These are phyloP conservation scores for Spongispora temasekensis DNA, from an alignment of 1,284 basidiomycete genomes.

Conservation along the genomic window DNA sequence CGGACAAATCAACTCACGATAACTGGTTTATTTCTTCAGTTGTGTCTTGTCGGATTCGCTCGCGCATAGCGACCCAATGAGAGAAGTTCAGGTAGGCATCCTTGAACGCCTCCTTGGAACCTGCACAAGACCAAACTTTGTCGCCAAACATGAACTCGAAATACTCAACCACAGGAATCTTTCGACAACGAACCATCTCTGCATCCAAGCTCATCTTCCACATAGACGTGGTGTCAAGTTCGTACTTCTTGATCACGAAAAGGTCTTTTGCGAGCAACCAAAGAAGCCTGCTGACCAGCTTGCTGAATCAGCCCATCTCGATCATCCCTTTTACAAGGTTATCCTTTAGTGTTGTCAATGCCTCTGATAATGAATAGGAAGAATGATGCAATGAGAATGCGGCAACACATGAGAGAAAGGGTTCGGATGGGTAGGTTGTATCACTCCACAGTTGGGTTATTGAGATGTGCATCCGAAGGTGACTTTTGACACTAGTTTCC, in stretches of 20 bases:
- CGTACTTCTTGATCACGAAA: background rate
- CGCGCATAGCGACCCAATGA: background rate
- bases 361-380: too few species aligned
- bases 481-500: background rate
- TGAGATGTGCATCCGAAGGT: background rate
- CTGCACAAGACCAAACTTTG: too few species aligned
- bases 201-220: background rate
- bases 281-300: background rate
- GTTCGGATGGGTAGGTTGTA: background rate
- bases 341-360: background rate
- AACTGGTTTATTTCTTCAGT: too few species aligned
- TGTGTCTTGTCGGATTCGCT: background rate
- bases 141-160: too few species aligned
- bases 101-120: background rate
- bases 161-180: too few species aligned
- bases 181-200: background rate
- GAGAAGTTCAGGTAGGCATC: background rate
- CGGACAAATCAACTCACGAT: too few species aligned
- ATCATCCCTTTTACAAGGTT: background rate
- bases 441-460: background rate
- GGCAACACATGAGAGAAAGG: background rate
- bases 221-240: background rate
- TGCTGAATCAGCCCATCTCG: background rate
- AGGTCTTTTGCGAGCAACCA: background rate
- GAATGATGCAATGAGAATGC: background rate